Evolutionary conservation across 371 early-diverging fungal species (phyloP).

Genomic region (Mycotypha africana): DNA sequence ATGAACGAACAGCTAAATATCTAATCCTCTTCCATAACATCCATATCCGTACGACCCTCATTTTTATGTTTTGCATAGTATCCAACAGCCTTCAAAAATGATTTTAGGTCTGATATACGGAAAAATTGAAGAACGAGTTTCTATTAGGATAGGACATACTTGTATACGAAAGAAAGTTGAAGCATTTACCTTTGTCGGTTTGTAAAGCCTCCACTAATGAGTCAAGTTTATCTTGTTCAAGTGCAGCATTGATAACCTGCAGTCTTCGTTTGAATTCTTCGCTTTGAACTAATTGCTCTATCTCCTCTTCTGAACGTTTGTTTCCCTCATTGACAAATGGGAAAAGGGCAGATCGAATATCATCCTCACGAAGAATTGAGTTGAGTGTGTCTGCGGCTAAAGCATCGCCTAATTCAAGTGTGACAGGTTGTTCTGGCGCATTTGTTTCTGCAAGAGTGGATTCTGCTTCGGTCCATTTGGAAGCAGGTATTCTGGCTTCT

Average conservation of each 20-base stretch:
- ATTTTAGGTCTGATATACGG: constrained; percentile 57
- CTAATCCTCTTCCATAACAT: constrained; percentile 38
- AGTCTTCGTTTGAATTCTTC: constrained; percentile 72
- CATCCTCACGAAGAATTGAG: constrained; percentile 51
- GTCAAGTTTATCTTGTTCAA: constrained; percentile 70
- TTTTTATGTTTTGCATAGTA: constrained; percentile 50
- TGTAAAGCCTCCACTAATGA: too few relatives aligned
- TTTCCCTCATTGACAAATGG: constrained; percentile 55
- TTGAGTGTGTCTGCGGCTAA: constrained; percentile 47
- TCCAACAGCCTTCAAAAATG: constrained; percentile 61
- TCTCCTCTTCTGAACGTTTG: constrained; percentile 43
- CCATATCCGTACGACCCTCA: constrained; percentile 25
- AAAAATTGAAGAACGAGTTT: too few relatives aligned
- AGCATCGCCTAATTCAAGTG: constrained; percentile 35
- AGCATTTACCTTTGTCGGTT: too few relatives aligned
- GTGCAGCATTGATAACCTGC: constrained; percentile 54
- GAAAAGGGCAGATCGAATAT: constrained; percentile 54
- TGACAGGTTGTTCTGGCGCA: constrained; percentile 3
- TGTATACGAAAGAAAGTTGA: too few relatives aligned
- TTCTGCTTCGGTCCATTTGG: constrained; percentile 8
- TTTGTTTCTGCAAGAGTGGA: not conserved
- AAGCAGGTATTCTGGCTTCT: not conserved
- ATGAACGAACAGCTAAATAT: too few relatives aligned
- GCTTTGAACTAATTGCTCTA: constrained; percentile 56
- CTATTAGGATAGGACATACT: too few relatives aligned